Conservation (phyloP, 139 green algal species). For the Chlorella sp. region DNA sequence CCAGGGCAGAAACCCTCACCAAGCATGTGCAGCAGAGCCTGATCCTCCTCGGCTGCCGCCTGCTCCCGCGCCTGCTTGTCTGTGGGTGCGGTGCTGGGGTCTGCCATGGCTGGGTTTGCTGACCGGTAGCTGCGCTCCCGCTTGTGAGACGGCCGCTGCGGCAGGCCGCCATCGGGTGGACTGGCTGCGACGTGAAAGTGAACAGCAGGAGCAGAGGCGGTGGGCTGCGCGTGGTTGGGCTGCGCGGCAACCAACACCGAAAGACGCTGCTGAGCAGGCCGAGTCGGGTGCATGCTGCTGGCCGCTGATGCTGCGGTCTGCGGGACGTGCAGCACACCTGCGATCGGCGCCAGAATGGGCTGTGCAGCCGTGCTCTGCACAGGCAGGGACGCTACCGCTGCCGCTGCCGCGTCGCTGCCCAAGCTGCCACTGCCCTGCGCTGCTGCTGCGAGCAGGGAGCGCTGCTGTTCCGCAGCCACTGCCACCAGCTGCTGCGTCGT, state of each 20-base stretch:
- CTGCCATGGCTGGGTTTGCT: neutral
- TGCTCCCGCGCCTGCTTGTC: neutral
- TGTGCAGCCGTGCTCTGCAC: neutral
- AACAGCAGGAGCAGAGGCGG: neutral
- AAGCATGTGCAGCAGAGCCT: neutral
- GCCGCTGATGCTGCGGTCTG: neutral
- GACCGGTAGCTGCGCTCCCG: slow-evolving; percentile 17
- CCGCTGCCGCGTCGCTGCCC: neutral
- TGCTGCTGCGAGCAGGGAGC: neutral
- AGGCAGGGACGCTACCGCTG: neutral
- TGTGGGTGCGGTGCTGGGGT: slow-evolving; percentile 28
- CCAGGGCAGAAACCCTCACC: neutral
- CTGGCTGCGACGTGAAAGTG: neutral
- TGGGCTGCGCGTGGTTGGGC: neutral
- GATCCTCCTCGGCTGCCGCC: neutral
- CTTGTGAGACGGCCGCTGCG: neutral
- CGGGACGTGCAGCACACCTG: neutral
- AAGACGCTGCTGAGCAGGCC: too few species aligned
- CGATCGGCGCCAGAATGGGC: neutral
- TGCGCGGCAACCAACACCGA: neutral
- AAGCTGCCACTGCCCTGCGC: neutral
- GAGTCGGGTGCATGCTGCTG: neutral
- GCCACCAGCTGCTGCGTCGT: slow-evolving; percentile 33
- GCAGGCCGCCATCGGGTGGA: neutral
- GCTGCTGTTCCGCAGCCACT: slow-evolving; percentile 2